phyloP scores from a whole-genome alignment of 2,329 filamentous ascomycete genomes.

The Akanthomyces muscarius region DNA sequence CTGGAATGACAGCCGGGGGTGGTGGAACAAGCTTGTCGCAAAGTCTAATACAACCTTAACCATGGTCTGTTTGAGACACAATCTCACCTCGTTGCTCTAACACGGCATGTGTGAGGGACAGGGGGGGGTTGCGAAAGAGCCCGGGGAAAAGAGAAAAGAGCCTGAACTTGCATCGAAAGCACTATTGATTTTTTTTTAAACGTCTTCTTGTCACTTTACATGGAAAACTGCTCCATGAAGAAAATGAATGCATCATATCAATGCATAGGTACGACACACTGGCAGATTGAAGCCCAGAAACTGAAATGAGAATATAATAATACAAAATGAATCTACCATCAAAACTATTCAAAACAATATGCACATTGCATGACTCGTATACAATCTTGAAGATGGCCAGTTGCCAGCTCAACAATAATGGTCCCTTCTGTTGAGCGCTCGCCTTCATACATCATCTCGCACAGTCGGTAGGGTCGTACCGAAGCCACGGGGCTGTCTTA shows the following conservation, averaged over 20 bases:
- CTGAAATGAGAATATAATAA: background rate
- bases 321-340: background rate
- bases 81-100: background rate
- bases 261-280: background rate
- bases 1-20: no score
- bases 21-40: background rate
- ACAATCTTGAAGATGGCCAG: background rate
- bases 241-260: no score
- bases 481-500: slow-evolving; percentile 6
- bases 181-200: background rate
- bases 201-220: background rate
- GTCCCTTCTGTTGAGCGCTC: background rate
- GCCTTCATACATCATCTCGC: background rate
- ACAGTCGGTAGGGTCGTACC: background rate
- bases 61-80: slow-evolving; percentile 7
- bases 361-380: background rate
- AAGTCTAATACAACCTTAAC: slow-evolving; percentile 15
- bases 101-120: background rate
- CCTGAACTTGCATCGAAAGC: background rate
- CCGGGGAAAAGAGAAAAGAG: background rate
- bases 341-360: background rate
- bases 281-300: background rate
- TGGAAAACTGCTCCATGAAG: background rate
- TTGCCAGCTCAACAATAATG: background rate
- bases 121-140: background rate